A percentile compares a stretch with the other conserved stretches of the same genome.
These are phyloP conservation scores for Rhizomucor pusillus DNA, from an alignment of 371 early-diverging fungal genomes.

Conservation along the genomic window DNA sequence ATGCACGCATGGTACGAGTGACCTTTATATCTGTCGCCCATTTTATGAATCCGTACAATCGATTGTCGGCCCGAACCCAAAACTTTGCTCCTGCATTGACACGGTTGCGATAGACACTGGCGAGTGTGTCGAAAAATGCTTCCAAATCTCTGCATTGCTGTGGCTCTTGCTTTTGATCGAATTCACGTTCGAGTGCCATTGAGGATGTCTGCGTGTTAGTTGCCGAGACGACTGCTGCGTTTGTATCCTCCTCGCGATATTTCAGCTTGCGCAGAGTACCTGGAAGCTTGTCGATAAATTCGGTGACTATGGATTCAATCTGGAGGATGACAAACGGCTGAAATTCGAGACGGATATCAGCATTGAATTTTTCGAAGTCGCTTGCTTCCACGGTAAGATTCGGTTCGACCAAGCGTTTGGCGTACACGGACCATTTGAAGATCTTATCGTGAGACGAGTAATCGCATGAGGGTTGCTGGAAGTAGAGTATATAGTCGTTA, in stretches of 20 bases:
- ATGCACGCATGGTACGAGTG: slow-evolving; percentile 26
- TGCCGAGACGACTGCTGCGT: slow-evolving; percentile 9
- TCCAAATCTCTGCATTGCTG: slow-evolving; percentile 59
- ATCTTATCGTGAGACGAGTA: slow-evolving; percentile 29
- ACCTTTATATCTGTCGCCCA: slow-evolving; percentile 61
- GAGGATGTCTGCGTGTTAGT: not conserved
- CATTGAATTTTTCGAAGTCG: slow-evolving; percentile 36
- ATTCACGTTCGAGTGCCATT: not conserved
- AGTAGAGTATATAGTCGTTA: slow-evolving; percentile 63
- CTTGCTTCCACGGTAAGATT: slow-evolving; percentile 25
- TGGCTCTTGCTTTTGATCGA: slow-evolving; percentile 12
- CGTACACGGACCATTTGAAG: slow-evolving; percentile 12
- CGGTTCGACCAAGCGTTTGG: slow-evolving; percentile 5
- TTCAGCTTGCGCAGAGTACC: slow-evolving; percentile 61
- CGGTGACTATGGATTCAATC: slow-evolving; percentile 40
- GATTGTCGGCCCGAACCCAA: slow-evolving; percentile 64
- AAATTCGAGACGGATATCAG: slow-evolving; percentile 44
- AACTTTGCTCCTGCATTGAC: slow-evolving; percentile 76
- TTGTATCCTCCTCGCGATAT: slow-evolving; percentile 73
- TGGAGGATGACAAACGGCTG: slow-evolving; percentile 50
- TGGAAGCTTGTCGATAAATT: slow-evolving; percentile 54
- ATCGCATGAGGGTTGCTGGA: slow-evolving; percentile 35
- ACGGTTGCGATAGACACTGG: slow-evolving; percentile 67
- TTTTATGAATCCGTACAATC: slow-evolving; percentile 69
- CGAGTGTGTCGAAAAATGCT: slow-evolving; percentile 64